Conservation (phyloP, 2,329 filamentous ascomycete genomes). For the Corynespora cassiicola region DNA sequence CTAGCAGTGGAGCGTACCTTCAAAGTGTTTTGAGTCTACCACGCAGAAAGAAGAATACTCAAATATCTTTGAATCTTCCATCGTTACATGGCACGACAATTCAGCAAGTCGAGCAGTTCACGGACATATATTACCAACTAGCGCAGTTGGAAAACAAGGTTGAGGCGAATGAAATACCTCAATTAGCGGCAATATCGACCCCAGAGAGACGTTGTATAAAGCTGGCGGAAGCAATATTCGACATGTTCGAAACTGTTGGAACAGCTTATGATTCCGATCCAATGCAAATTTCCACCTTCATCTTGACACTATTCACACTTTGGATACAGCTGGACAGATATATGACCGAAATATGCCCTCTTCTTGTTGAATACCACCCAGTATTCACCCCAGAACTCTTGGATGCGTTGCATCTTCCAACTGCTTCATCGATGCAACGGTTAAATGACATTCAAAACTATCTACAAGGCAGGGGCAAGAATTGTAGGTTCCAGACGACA, state of each 20-base stretch:
- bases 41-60: slow-evolving; percentile 6
- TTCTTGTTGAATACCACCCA: slow-evolving; percentile 60
- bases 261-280: slow-evolving; percentile 51
- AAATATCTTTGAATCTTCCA: slow-evolving; percentile 12
- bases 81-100: slow-evolving; percentile 12
- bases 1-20: slow-evolving; percentile 23
- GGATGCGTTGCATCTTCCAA: slow-evolving; percentile 60
- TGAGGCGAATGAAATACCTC: slow-evolving; percentile 13
- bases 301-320: slow-evolving; percentile 61
- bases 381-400: slow-evolving; percentile 57
- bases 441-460: slow-evolving; percentile 59
- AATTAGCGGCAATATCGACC: slow-evolving; percentile 6
- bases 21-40: slow-evolving; percentile 14
- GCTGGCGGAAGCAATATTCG: slow-evolving; percentile 41
- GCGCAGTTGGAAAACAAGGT: slow-evolving; percentile 22
- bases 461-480: slow-evolving; percentile 46
- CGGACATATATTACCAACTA: slow-evolving; percentile 28
- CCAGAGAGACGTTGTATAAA: slow-evolving; percentile 40
- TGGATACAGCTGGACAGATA: slow-evolving; percentile 63
- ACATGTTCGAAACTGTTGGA: slow-evolving; percentile 44
- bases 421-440: slow-evolving; percentile 54
- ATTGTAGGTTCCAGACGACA: slow-evolving; percentile 32
- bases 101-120: slow-evolving; percentile 17
- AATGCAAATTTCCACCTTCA: slow-evolving; percentile 57
- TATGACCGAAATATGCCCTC: slow-evolving; percentile 49